Base-by-base conservation (phyloP, 2,329 filamentous ascomycete species). In the Ophioceras dolichostomum region DNA sequence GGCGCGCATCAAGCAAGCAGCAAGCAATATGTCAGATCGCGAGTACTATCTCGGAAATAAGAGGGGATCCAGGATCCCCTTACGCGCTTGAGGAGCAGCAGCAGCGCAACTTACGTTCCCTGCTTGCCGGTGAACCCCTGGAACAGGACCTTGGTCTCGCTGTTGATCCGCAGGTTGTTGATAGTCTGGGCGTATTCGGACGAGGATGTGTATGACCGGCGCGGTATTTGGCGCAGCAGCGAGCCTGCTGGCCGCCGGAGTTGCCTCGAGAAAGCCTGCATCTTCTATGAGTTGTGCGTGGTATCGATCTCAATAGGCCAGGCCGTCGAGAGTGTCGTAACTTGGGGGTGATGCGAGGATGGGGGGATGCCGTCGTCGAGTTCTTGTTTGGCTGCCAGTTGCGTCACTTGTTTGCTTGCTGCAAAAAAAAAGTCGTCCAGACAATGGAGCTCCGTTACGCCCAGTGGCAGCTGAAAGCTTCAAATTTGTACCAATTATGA, bases 81-180 rank as follows among this genome's bases (percentile, higher is more conserved):
- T n/a, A n/a, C n/a, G n/a, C n/a, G n/a, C n/a, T n/a, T n/a, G n/a
- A n/a, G n/a, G n/a, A n/a, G n/a, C n/a, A n/a, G n/a, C n/a, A n/a
- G n/a, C n/a, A n/a, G n/a, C n/a, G n/a, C n/a, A 32, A 79, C 80
- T 65, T 62, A 87, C 82, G 83, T 89, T 81, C 86, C 86, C 74
- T 94, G 87, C 73, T 85, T 91, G 60, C 89, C 89, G 40, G 89
- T 96, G 64, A 96, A 96, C 50, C 91, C 91, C 69, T 98, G 91
- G 71, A 77, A 96, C 55, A 96, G 70, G 49, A 98, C 86, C 70
- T 91, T 93, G 53, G 91, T 98, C 50, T 95, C 80, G 60, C 70
- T 59, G 64, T 87, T 94, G 70, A 96, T 88, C 65, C 86, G 83
- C 55, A 96, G 76, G 72, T 96, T 96, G 55, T 80, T 68, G 58